Evolutionary conservation across 164 flowering plant species (phyloP).

Genomic region (Piper betle): DNA sequence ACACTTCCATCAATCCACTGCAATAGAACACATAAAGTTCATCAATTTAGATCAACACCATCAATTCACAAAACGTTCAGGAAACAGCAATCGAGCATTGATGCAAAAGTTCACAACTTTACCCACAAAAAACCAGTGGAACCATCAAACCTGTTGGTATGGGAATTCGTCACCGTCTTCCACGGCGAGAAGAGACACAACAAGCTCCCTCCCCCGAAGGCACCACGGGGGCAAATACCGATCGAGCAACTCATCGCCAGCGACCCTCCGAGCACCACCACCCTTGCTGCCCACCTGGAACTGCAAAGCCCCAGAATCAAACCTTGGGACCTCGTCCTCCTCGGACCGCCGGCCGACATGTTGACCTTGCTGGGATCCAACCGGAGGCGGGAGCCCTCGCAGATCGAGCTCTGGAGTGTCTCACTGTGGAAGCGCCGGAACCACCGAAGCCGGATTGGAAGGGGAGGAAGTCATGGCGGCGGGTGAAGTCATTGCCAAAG

Average conservation of each 20-base stretch:
- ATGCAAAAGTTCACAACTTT: too few relatives aligned
- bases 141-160: conserved; percentile 51
- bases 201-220: conserved; percentile 32
- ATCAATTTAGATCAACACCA: too few relatives aligned
- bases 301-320: conserved; percentile 62
- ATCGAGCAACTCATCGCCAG: conserved; percentile 29
- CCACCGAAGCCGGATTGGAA: conserved; percentile 26
- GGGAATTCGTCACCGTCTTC: conserved; percentile 18
- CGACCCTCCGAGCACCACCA: conserved; percentile 21
- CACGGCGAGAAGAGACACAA: conserved; percentile 41
- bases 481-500: conserved; percentile 83
- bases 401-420: conserved; percentile 61
- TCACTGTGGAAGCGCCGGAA: conserved; percentile 61
- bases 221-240: conserved; percentile 39
- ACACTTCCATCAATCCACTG: conserved; percentile 95
- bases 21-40: neutral
- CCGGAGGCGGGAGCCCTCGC: conserved; percentile 68
- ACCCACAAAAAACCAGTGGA: too few relatives aligned
- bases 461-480: conserved; percentile 29
- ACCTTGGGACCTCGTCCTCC: conserved; percentile 68
- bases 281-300: conserved; percentile 19
- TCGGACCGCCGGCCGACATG: conserved; percentile 70
- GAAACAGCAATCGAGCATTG: too few relatives aligned
- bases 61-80: too few relatives aligned
- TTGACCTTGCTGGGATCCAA: conserved; percentile 49